Conservation (phyloP, 1,284 basidiomycete genomes). For the Fomitiporia mediterranea region DNA sequence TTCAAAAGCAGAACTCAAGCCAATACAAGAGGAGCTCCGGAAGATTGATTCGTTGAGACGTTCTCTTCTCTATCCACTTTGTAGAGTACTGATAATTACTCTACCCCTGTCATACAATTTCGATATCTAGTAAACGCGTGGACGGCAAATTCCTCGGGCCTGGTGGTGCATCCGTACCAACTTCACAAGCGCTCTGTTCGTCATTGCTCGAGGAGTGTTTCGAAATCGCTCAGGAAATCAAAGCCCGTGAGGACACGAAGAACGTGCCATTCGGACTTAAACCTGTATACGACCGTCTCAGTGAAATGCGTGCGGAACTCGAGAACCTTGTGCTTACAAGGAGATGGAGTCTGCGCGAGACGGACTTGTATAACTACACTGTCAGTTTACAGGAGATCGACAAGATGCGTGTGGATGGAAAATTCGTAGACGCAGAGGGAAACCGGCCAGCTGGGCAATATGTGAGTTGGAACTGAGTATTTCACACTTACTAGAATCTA, state of each 20-base stretch:
- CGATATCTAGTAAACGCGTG: slow-evolving; percentile 69
- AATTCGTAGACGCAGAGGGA: slow-evolving; percentile 94
- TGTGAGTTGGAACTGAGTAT: slow-evolving; percentile 43
- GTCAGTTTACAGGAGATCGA: slow-evolving; percentile 95
- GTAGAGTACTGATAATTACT: slow-evolving; percentile 21
- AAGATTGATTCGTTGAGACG: slow-evolving; percentile 88
- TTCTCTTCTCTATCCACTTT: slow-evolving; percentile 28
- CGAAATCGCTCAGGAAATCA: slow-evolving; percentile 94
- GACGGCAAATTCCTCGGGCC: slow-evolving; percentile 96
- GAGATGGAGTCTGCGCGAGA: slow-evolving; percentile 96
- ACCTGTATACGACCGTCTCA: slow-evolving; percentile 92
- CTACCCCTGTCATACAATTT: not conserved
- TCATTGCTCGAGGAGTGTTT: slow-evolving; percentile 96
- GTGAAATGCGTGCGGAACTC: slow-evolving; percentile 80
- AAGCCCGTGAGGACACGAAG: slow-evolving; percentile 89
- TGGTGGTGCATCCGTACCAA: slow-evolving; percentile 80
- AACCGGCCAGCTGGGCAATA: slow-evolving; percentile 89
- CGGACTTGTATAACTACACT: slow-evolving; percentile 93
- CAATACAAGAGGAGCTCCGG: slow-evolving; percentile 87
- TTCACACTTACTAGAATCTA: not conserved
- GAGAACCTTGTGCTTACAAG: slow-evolving; percentile 92
- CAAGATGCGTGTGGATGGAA: slow-evolving; percentile 93
- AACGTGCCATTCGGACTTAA: slow-evolving; percentile 85
- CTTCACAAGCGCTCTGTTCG: slow-evolving; percentile 85
- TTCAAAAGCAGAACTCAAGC: slow-evolving; percentile 85